These are phyloP conservation scores for Xylariaceae sp. DNA, from an alignment of 2,329 filamentous ascomycete species.

Conservation along the genomic window DNA sequence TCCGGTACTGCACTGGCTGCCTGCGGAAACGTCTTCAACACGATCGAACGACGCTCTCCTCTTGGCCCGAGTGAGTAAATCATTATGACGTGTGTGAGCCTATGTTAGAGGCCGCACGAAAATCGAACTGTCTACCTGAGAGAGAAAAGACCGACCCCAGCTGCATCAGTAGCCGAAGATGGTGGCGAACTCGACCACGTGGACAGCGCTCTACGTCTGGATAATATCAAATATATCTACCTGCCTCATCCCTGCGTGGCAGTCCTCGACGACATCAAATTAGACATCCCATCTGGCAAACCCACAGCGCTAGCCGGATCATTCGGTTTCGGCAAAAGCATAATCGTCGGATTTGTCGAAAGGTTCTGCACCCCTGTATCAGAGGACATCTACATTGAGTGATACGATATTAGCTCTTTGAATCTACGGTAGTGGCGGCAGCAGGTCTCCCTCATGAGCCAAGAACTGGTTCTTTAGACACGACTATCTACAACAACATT, in stretches of 20 bases:
- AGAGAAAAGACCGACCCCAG: too few species aligned
- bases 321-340: constrained; percentile 93
- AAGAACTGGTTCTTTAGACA: constrained; percentile 93
- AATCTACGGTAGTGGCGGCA: constrained; percentile 92
- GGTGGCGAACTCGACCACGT: constrained; percentile 77
- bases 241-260: constrained; percentile 89
- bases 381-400: constrained; percentile 81
- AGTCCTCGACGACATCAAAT: constrained; percentile 82
- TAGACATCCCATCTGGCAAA: constrained; percentile 85
- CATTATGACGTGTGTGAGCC: too few species aligned
- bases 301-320: constrained; percentile 92
- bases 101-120: too few species aligned
- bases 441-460: constrained; percentile 89
- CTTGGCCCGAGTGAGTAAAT: constrained; percentile 84
- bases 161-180: constrained; percentile 64
- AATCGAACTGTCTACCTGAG: too few species aligned
- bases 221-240: constrained; percentile 89
- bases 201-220: constrained; percentile 79
- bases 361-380: constrained; percentile 90
- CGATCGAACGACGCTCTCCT: constrained; percentile 86
- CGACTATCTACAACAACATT: constrained; percentile 89
- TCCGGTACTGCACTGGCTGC: constrained; percentile 85
- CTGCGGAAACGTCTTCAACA: constrained; percentile 89
- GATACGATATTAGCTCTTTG: constrained; percentile 77
- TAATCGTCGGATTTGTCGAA: constrained; percentile 90